Conservation (phyloP, 2,329 filamentous ascomycete species). For the Fusarium nanum region DNA sequence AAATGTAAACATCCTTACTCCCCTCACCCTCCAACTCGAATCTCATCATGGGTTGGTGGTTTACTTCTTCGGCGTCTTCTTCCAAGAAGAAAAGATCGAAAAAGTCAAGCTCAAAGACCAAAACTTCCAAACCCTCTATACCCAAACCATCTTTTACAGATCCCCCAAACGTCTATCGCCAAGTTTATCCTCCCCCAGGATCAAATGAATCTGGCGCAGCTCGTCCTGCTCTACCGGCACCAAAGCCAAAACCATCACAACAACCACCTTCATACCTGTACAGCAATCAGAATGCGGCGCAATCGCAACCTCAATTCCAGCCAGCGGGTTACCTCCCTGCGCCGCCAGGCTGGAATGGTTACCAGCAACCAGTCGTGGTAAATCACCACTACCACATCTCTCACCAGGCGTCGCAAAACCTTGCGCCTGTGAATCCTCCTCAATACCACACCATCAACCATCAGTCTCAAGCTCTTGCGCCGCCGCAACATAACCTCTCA, state of each 20-base stretch:
- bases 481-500: constrained; percentile 4
- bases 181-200: not conserved
- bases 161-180: constrained; percentile 19
- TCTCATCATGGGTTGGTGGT: constrained; percentile 12
- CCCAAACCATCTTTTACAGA: constrained; percentile 19
- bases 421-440: constrained; percentile 1
- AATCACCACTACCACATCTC: constrained; percentile 63
- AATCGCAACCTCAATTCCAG: constrained; percentile 42
- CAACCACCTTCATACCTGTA: constrained; percentile 32
- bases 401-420: constrained; percentile 38
- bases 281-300: constrained; percentile 36
- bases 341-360: constrained; percentile 43
- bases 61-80: not conserved
- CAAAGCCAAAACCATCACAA: constrained; percentile 17
- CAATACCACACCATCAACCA: constrained; percentile 1
- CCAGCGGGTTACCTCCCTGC: constrained; percentile 42
- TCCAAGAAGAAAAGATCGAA: constrained; percentile 22
- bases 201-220: not conserved
- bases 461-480: constrained; percentile 3
- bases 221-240: not conserved
- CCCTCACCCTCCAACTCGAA: not conserved
- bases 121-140: not conserved
- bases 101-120: constrained; percentile 1
- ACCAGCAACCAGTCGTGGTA: constrained; percentile 59
- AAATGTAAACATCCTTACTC: constrained; percentile 5